These are phyloP conservation scores for Plectranthus barbatus DNA, from an alignment of 257 asterid genomes.

Conservation along the genomic window DNA sequence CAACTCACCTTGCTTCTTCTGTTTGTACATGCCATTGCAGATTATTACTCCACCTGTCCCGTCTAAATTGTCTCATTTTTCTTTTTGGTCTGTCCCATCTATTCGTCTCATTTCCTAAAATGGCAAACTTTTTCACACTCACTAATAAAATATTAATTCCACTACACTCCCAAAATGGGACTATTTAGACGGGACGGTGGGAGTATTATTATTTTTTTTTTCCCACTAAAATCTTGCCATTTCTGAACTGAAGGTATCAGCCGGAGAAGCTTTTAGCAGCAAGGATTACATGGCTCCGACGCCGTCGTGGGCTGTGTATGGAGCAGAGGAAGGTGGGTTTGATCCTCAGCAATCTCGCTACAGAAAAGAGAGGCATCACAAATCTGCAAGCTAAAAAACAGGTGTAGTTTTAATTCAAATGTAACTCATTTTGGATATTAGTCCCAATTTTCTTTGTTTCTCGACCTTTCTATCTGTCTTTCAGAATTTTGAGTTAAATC, in stretches of 20 bases:
- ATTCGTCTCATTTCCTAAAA: no score
- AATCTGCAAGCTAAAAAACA: slow-evolving; percentile 30
- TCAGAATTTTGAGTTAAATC: no score
- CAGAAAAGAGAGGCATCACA: slow-evolving; percentile 77
- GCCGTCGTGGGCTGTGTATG: slow-evolving; percentile 94
- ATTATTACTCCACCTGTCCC: no score
- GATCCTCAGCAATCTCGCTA: slow-evolving; percentile 80
- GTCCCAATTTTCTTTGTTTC: not conserved
- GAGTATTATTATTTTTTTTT: no score
- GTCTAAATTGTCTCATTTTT: no score
- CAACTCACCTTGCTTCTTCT: not conserved
- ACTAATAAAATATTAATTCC: no score
- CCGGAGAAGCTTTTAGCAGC: slow-evolving; percentile 64
- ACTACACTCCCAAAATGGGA: no score
- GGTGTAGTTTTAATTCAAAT: not conserved
- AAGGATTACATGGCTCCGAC: slow-evolving; percentile 87
- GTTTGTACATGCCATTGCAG: not conserved
- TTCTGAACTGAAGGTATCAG: slow-evolving; percentile 50
- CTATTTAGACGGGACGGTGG: no score
- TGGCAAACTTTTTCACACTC: no score
- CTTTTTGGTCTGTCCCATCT: no score
- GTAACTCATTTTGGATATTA: not conserved
- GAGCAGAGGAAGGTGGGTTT: slow-evolving; percentile 96
- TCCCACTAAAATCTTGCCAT: not conserved
- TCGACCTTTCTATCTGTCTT: not conserved